Evolutionary conservation across 257 asterid species (phyloP).

Genomic region (Lantana camara): DNA sequence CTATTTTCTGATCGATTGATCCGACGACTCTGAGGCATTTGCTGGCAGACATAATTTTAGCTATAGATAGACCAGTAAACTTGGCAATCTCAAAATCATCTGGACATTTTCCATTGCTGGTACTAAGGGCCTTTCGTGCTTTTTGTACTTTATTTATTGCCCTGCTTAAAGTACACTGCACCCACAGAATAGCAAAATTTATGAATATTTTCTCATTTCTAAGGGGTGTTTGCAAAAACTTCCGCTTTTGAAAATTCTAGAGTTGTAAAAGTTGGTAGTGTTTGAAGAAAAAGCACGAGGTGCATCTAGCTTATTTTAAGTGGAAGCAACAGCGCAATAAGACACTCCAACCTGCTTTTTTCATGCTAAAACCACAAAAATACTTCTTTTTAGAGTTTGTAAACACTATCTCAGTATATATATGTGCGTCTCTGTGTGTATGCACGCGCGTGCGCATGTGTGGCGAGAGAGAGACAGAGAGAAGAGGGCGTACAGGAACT

Average conservation of each 20-base stretch:
- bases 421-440: too few relatives aligned
- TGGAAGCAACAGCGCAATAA: too few relatives aligned
- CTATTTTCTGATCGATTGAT: conserved; percentile 76
- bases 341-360: too few relatives aligned
- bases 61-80: conserved; percentile 68
- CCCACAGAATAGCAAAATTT: conserved; percentile 16
- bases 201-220: conserved; percentile 4
- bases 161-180: conserved; percentile 69
- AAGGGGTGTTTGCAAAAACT: too few relatives aligned
- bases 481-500: conserved; percentile 65
- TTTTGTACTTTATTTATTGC: conserved; percentile 66
- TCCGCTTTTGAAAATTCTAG: too few relatives aligned
- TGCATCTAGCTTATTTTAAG: too few relatives aligned
- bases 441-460: too few relatives aligned
- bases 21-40: conserved; percentile 80
- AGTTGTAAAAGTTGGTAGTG: too few relatives aligned
- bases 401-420: too few relatives aligned
- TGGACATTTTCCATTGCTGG: conserved; percentile 62
- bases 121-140: conserved; percentile 65
- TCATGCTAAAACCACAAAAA: too few relatives aligned
- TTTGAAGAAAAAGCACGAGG: too few relatives aligned
- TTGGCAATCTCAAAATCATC: conserved; percentile 64
- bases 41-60: conserved; percentile 61
- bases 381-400: too few relatives aligned
- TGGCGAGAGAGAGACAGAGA: not conserved